Base-by-base conservation (phyloP, 1,284 basidiomycete species). In the Cutaneotrichosporon sp. region DNA sequence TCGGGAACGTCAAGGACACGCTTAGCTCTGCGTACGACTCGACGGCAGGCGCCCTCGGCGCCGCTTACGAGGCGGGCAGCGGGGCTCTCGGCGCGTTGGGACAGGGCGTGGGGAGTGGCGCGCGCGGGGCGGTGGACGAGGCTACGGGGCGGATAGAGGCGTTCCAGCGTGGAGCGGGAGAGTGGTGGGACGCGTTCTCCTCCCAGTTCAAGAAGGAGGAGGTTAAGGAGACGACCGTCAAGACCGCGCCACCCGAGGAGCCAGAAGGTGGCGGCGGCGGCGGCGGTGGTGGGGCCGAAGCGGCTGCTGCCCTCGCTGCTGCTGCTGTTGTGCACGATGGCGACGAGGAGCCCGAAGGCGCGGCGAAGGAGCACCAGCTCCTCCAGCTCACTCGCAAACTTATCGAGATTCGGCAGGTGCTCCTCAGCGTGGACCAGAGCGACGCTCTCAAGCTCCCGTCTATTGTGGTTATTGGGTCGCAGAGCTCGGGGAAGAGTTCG, bases 401-500 rank as follows among this genome's bases (percentile, higher is more conserved):
- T 59, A 99, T 99, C 72, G 94, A 97, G 79, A 97, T 99, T 69
- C 84, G 97, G 63, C 90, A 86, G 64, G 95, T 99, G 83, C 83
- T 99, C 46, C 84, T 98, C 45, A 90, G 90, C 67, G 95, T 98
- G 60, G 97, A 98, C 79, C 93, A 98, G 79, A 94, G 90, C 68
- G 93, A 95, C 67, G 86, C 89, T 16, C 84, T 99, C 71, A 95
- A 94, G 68, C 82, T 99, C 14, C 95, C 95, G 0, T 95, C 92
- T 67, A 98, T 99, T 64, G 95, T 99, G 38, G 97, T 99, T 54
- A 92, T 99, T 67, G 95, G 95, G 14, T 95, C 92, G 73, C 95
- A 99, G 81, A 97, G 93, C 77, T 95, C 92, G 4, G 95, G 95
- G 6, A 99, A 99, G 84, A 95, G 92, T 72, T 95, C 91, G 27